Percentiles rank a stretch among this genome's conserved stretches.
Evolutionary conservation across 2,329 filamentous ascomycete species (phyloP).

Genomic region (Gremmenia infestans): DNA sequence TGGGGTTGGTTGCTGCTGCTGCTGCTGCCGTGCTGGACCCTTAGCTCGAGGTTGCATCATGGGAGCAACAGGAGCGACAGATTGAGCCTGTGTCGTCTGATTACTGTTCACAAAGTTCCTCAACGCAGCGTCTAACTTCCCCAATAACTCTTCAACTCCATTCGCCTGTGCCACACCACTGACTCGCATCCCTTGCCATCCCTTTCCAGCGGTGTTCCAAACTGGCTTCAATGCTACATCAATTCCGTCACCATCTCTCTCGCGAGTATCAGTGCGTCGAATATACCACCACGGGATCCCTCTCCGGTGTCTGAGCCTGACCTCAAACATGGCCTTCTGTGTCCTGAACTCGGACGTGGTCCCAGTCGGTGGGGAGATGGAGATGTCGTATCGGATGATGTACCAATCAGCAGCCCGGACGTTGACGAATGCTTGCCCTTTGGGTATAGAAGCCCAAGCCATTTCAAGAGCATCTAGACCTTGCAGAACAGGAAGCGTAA

Average conservation of each 20-base stretch:
- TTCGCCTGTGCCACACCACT: conserved; percentile 42
- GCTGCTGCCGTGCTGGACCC: conserved; percentile 4
- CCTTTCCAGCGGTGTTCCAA: conserved; percentile 41
- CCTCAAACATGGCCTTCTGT: conserved; percentile 44
- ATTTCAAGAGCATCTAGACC: conserved; percentile 57
- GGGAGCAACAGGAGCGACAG: neutral
- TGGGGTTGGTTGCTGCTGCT: conserved; percentile 18
- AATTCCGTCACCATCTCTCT: conserved; percentile 32
- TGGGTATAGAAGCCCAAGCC: conserved; percentile 40
- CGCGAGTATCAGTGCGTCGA: conserved; percentile 21
- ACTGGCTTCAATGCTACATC: conserved; percentile 39
- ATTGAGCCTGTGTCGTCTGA: neutral
- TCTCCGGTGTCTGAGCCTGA: conserved; percentile 45
- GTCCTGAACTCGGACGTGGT: conserved; percentile 24
- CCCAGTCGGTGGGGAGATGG: conserved; percentile 24
- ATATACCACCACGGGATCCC: conserved; percentile 37
- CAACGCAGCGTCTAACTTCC: conserved; percentile 25
- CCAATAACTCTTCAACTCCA: conserved; percentile 34
- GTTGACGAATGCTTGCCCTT: conserved; percentile 46
- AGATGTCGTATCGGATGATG: conserved; percentile 48
- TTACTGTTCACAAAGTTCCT: conserved; percentile 12
- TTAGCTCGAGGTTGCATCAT: conserved; percentile 6
- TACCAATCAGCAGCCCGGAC: conserved; percentile 54
- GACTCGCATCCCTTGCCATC: conserved; percentile 44
- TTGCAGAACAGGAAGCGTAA: conserved; percentile 60